phyloP scores from a whole-genome alignment of 805 yeast species.

The Cyberlindnera misumaiensis region DNA sequence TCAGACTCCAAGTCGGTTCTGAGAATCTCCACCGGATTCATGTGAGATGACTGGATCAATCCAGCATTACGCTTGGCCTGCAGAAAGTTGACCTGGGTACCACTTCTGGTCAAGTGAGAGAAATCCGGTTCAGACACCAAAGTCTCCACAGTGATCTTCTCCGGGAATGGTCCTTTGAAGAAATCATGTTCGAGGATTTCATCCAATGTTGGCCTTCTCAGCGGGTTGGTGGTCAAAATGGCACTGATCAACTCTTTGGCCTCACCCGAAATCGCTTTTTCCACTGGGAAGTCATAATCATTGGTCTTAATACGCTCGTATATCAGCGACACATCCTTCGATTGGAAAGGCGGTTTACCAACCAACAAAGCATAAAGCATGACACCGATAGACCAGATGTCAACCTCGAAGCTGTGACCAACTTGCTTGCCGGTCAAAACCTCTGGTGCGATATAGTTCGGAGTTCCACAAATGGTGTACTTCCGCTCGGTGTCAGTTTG shows the following conservation, averaged over 20 bases:
- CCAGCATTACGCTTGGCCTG: conserved; percentile 62
- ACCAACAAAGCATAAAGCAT: conserved; percentile 88
- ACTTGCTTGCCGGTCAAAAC: conserved; percentile 79
- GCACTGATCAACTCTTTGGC: conserved; percentile 70
- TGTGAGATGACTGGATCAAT: conserved; percentile 37
- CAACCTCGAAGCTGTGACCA: conserved; percentile 94
- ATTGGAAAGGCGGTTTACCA: conserved; percentile 98
- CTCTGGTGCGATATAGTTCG: conserved; percentile 98
- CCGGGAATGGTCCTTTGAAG: conserved; percentile 85
- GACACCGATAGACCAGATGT: conserved; percentile 96
- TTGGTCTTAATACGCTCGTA: conserved; percentile 85
- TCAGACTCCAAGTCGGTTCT: conserved; percentile 65
- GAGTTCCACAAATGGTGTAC: conserved; percentile 96
- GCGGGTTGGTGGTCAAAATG: conserved; percentile 71
- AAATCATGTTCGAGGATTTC: conserved; percentile 78
- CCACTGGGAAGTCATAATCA: conserved; percentile 74
- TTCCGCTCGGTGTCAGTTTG: conserved; percentile 67
- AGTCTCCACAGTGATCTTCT: conserved; percentile 52
- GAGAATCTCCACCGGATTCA: conserved; percentile 63
- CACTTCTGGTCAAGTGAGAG: conserved; percentile 46
- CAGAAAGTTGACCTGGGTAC: conserved; percentile 62
- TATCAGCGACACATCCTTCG: conserved; percentile 86
- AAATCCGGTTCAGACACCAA: conserved; percentile 58
- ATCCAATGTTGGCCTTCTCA: conserved; percentile 71
- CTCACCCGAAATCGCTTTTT: conserved; percentile 55